Base-by-base conservation (phyloP, 2,329 filamentous ascomycete species). In the Epichloe scottii region DNA sequence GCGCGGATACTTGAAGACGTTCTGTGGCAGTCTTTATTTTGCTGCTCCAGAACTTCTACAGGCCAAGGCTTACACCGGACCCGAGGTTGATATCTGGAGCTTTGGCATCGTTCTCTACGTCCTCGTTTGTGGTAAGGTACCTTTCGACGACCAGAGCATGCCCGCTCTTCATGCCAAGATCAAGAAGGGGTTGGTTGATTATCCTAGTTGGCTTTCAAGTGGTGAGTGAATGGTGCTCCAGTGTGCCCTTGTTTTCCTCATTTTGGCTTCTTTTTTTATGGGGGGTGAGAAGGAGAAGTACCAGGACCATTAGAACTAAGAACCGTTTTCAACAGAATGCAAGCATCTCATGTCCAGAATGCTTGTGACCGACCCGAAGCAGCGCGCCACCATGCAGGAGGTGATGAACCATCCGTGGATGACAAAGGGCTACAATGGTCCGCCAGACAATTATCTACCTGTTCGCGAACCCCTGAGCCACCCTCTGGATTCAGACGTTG, bases 81-180 rank as follows among this genome's bases (percentile, higher is more conserved):
- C 93, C 0, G 93, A 98, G 65, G 93, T 98, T 30, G 93, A 98
- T 63, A 81, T 97, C 1, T 98, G 93, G 93, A 97, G 93, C 71
- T 97, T 97, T 68, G 93, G 93, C 21, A 96, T 98, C 59, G 93
- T 98, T 12, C 78, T 98, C 14, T 98, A 97, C 61, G 93, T 98
- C 52, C 71, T 98, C 55, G 93, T 97, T 4, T 97, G 93, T 64
- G 93, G 93, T 49, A 97, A 97, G 68, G 93, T 98, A 3, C 93
- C 93, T 0, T 98, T 98, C 62, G 93, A 98, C 65, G 93, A 98
- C 64, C 93, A 98, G 70, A 96, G 90, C 71, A 98, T 98, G 89
- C 93, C 91, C 37, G 90, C 95, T 56, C 74, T 98, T 46, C 93
- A 98, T 69, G 90, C 91, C 53, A 98, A 98, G 72, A 98, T 98